These are phyloP conservation scores for Lactarius hatsudake DNA, from an alignment of 768 basidiomycete genomes.

Conservation along the genomic window DNA sequence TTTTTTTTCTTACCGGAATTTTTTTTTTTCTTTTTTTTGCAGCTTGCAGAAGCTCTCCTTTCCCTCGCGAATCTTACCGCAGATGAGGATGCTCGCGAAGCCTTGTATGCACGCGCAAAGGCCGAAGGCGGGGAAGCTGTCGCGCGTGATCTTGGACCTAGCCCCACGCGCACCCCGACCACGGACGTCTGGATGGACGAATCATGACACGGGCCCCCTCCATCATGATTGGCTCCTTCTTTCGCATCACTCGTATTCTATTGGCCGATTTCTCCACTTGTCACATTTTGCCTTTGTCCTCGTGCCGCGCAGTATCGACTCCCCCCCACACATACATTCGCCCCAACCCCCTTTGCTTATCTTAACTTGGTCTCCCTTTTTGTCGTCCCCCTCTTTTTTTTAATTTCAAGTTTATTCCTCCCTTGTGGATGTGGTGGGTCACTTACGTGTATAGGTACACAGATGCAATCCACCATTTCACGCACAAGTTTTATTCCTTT, in stretches of 20 bases:
- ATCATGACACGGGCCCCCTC: slow-evolving; percentile 16
- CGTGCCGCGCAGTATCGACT: background rate
- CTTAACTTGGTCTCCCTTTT: background rate
- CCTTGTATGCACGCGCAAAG: slow-evolving; percentile 51
- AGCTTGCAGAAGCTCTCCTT: slow-evolving; percentile 55
- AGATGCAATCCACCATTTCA: background rate
- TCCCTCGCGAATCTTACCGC: slow-evolving; percentile 57
- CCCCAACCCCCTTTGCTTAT: background rate
- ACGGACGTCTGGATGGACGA: slow-evolving; percentile 25
- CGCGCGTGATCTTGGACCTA: slow-evolving; percentile 32
- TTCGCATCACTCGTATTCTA: background rate
- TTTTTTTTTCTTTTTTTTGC: slow-evolving; percentile 1
- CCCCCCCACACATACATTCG: too few relatives aligned
- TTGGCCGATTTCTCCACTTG: background rate
- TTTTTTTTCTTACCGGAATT: background rate
- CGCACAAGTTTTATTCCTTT: background rate
- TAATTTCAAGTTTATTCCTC: background rate
- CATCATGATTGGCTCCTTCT: background rate
- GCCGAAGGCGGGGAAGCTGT: slow-evolving; percentile 44
- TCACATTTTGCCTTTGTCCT: background rate
- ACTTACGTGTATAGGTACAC: slow-evolving; percentile 12
- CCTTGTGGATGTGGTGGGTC: background rate
- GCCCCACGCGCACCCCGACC: background rate
- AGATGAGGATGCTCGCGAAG: slow-evolving; percentile 48
- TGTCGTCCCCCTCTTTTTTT: background rate